Conservation (phyloP, 768 basidiomycete species). For the Clitopilus passeckerianus region DNA sequence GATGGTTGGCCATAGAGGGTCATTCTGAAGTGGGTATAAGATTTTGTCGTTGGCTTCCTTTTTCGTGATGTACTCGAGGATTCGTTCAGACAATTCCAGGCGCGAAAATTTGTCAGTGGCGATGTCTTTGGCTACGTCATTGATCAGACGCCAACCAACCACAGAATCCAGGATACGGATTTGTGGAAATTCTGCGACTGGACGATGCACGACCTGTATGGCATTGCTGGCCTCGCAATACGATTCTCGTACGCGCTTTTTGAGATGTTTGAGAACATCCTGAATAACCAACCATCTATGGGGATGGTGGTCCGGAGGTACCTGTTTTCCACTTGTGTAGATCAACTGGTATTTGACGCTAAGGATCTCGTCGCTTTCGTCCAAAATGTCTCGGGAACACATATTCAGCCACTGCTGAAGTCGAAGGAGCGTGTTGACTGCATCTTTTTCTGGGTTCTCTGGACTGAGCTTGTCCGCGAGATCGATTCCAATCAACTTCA, state of each 20-base stretch:
- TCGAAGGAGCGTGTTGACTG: slow-evolving; percentile 15
- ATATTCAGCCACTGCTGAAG: slow-evolving; percentile 20
- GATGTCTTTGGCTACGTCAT: too few species aligned
- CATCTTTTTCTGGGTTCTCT: too few species aligned
- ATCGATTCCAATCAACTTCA: slow-evolving; percentile 42
- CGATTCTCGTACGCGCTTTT: slow-evolving; percentile 7
- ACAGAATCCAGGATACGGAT: too few species aligned
- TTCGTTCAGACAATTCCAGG: too few species aligned
- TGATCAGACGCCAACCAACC: too few species aligned
- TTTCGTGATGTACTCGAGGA: too few species aligned
- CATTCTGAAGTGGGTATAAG: too few species aligned
- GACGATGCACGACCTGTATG: too few species aligned
- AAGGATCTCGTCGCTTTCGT: slow-evolving; percentile 46
- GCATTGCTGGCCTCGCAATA: too few species aligned
- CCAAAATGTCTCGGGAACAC: slow-evolving; percentile 32
- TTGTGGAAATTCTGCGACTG: too few species aligned
- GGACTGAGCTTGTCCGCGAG: slow-evolving; percentile 11
- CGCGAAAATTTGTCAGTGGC: too few species aligned
- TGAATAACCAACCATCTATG: slow-evolving; percentile 38
- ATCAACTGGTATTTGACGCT: slow-evolving; percentile 43
- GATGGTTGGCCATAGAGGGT: slow-evolving; percentile 28
- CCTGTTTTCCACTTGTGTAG: slow-evolving; percentile 36
- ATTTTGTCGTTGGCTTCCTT: too few species aligned
- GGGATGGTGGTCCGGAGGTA: slow-evolving; percentile 32
- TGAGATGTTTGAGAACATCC: slow-evolving; percentile 27